Conservation (phyloP, 1,284 basidiomycete genomes). For the Inonotus obliquus region DNA sequence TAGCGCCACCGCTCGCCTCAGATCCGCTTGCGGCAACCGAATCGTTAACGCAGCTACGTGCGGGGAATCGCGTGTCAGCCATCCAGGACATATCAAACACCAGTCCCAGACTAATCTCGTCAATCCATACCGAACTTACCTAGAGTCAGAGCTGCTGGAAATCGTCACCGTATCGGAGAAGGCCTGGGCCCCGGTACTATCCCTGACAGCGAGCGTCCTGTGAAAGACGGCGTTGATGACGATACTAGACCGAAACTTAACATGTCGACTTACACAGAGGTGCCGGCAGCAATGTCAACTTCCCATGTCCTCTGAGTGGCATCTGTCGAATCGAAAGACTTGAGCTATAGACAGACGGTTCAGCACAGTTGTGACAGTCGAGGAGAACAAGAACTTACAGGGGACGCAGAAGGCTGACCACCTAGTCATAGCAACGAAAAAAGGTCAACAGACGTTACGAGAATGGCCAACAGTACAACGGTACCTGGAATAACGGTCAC, state of each 20-base stretch:
- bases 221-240: neutral
- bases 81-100: neutral
- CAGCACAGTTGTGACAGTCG: neutral
- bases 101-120: neutral
- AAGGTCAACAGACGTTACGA: neutral
- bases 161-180: conserved; percentile 57
- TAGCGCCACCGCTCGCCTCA: neutral
- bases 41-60: conserved; percentile 27
- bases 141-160: conserved; percentile 35
- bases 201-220: conserved; percentile 54
- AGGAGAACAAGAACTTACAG: conserved; percentile 38
- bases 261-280: conserved; percentile 46
- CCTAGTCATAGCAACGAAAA: conserved; percentile 32
- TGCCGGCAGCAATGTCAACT: conserved; percentile 49
- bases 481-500: conserved; percentile 63
- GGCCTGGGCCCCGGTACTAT: conserved; percentile 49
- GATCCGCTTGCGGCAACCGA: conserved; percentile 20
- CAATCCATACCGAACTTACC: conserved; percentile 27
- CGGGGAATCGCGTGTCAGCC: neutral
- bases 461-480: conserved; percentile 18
- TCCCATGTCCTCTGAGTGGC: conserved; percentile 55
- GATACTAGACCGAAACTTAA: neutral
- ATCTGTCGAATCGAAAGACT: conserved; percentile 45
- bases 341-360: conserved; percentile 35
- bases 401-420: conserved; percentile 47